A percentile compares a stretch with the other conserved stretches of the same genome.
Conservation (phyloP, 768 basidiomycete genomes). For the Coprinopsis marcescibilis region DNA sequence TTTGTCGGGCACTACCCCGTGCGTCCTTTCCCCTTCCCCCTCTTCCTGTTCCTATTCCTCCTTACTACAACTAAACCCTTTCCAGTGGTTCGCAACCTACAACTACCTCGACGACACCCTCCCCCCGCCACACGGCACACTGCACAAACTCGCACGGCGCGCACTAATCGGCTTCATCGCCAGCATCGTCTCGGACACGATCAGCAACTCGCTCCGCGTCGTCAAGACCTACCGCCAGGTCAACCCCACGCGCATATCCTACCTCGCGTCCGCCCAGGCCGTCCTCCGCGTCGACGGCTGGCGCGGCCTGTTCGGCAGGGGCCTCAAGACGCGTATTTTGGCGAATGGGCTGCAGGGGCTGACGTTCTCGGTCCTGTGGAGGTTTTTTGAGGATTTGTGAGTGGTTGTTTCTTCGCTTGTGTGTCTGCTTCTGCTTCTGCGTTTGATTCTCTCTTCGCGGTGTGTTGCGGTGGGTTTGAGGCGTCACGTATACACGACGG, state of each 20-base stretch:
- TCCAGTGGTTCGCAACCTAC: slow-evolving; percentile 80
- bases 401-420: too few relatives aligned
- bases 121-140: slow-evolving; percentile 45
- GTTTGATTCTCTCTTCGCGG: too few relatives aligned
- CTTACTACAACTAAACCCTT: slow-evolving; percentile 6
- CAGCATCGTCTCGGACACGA: slow-evolving; percentile 77
- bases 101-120: slow-evolving; percentile 68
- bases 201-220: slow-evolving; percentile 86
- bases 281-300: slow-evolving; percentile 75
- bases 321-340: slow-evolving; percentile 82
- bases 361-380: slow-evolving; percentile 91
- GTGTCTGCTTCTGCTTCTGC: too few relatives aligned
- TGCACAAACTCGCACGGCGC: slow-evolving; percentile 65
- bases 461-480: too few relatives aligned
- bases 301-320: slow-evolving; percentile 80
- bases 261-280: slow-evolving; percentile 67
- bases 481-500: too few relatives aligned
- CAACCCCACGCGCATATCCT: slow-evolving; percentile 73
- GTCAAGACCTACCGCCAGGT: slow-evolving; percentile 96
- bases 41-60: not conserved
- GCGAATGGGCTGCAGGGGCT: slow-evolving; percentile 90
- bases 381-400: slow-evolving; percentile 82
- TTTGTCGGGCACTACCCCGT: slow-evolving; percentile 91
- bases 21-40: slow-evolving; percentile 15
- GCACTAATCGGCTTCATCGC: slow-evolving; percentile 91